phyloP scores from a whole-genome alignment of 495 filamentous ascomycete species.

The Astrothelium subdiscretum region DNA sequence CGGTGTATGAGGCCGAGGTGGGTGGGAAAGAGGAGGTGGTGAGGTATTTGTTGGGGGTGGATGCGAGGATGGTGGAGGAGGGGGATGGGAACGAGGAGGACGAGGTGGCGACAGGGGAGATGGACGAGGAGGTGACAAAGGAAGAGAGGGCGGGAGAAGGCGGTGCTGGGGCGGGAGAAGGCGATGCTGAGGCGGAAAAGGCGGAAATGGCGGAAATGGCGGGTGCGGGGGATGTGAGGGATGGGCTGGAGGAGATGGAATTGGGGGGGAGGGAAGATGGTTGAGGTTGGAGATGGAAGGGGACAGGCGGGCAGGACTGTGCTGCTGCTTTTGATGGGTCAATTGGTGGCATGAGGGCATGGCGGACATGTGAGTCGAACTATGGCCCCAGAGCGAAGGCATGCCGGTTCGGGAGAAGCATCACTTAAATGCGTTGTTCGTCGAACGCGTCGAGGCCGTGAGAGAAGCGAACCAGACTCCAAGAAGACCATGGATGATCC shows the following conservation, averaged over 20 bases:
- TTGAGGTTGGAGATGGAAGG: too few relatives aligned
- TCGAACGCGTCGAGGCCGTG: too few relatives aligned
- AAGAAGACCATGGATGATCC: too few relatives aligned
- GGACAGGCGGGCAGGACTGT: too few relatives aligned
- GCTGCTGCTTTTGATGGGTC: too few relatives aligned
- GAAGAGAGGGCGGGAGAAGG: neutral
- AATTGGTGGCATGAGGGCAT: too few relatives aligned
- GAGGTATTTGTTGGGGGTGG: slow-evolving; percentile 47
- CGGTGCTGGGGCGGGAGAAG: neutral
- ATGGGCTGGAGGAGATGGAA: neutral
- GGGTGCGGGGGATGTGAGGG: neutral
- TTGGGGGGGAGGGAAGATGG: neutral
- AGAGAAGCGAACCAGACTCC: too few relatives aligned
- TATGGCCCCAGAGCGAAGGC: too few relatives aligned
- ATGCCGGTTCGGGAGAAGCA: too few relatives aligned
- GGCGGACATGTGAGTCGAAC: too few relatives aligned
- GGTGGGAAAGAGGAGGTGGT: slow-evolving; percentile 57
- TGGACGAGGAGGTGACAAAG: neutral
- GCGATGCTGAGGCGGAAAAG: neutral
- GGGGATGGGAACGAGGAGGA: slow-evolving; percentile 6
- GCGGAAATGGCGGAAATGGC: neutral
- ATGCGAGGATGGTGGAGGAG: slow-evolving; percentile 4
- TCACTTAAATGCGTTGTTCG: too few relatives aligned
- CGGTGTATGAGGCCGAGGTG: slow-evolving; percentile 73
- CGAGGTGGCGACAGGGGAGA: neutral